These are phyloP conservation scores for Trichosporon asahii DNA, from an alignment of 1,284 basidiomycete genomes.

Conservation along the genomic window DNA sequence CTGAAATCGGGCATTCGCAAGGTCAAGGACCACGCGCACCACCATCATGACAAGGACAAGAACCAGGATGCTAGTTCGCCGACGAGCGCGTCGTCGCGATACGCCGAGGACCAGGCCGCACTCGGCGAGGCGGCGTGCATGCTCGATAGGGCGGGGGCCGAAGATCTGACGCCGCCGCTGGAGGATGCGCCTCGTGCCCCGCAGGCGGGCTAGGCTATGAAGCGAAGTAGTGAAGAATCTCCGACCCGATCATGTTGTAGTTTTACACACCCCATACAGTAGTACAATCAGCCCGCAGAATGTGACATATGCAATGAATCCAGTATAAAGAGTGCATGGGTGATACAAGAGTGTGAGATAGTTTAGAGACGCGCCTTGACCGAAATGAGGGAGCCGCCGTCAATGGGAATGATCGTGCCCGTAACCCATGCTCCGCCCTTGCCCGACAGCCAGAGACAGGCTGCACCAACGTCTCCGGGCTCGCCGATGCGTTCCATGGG, in stretches of 20 bases:
- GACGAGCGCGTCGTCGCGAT: background rate
- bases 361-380: slow-evolving; percentile 29
- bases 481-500: slow-evolving; percentile 61
- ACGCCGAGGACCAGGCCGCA: background rate
- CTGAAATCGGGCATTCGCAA: background rate
- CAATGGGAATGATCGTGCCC: slow-evolving; percentile 62
- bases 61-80: background rate
- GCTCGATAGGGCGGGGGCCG: background rate
- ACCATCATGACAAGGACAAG: background rate
- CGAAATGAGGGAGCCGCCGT: slow-evolving; percentile 57
- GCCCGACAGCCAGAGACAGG: slow-evolving; percentile 62
- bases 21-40: background rate
- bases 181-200: background rate
- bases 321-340: background rate
- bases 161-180: background rate
- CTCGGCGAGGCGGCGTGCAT: background rate
- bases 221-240: background rate
- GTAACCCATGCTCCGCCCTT: slow-evolving; percentile 63
- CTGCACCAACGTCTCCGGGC: slow-evolving; percentile 63
- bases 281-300: background rate
- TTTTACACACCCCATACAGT: background rate
- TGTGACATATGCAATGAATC: background rate
- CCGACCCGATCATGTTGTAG: background rate
- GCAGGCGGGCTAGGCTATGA: no score
- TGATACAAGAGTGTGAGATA: background rate